A percentile compares a stretch with the other conserved stretches of the same genome.
phyloP scores from a whole-genome alignment of 371 early-diverging fungal genomes.

The Mucor sp. region DNA sequence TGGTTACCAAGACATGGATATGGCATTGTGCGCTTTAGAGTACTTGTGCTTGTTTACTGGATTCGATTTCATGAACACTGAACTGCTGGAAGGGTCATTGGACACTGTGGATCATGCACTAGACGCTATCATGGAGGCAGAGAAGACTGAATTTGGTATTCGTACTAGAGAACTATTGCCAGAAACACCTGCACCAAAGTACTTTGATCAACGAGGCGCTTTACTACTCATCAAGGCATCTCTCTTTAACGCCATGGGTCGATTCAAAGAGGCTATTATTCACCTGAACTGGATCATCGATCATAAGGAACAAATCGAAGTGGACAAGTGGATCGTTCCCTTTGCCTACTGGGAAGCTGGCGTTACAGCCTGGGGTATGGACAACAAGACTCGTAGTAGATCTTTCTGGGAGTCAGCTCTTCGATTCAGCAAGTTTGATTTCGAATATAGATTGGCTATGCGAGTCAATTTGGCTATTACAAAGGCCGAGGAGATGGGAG shows the following conservation, averaged over 20 bases:
- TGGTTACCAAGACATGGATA: slow-evolving; percentile 57
- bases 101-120: slow-evolving; percentile 43
- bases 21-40: slow-evolving; percentile 59
- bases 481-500: slow-evolving; percentile 43
- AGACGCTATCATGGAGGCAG: slow-evolving; percentile 38
- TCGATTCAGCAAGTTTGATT: slow-evolving; percentile 47
- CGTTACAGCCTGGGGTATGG: slow-evolving; percentile 50
- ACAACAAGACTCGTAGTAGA: slow-evolving; percentile 40
- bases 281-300: slow-evolving; percentile 66
- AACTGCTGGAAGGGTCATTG: slow-evolving; percentile 40
- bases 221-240: slow-evolving; percentile 45
- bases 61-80: slow-evolving; percentile 58
- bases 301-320: slow-evolving; percentile 46
- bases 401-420: slow-evolving; percentile 48
- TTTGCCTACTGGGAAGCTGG: slow-evolving; percentile 64
- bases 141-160: slow-evolving; percentile 47
- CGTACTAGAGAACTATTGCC: slow-evolving; percentile 48
- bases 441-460: slow-evolving; percentile 50
- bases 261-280: slow-evolving; percentile 41
- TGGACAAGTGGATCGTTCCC: slow-evolving; percentile 63
- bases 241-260: slow-evolving; percentile 42
- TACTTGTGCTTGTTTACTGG: slow-evolving; percentile 61
- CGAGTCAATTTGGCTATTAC: slow-evolving; percentile 47
- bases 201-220: slow-evolving; percentile 49
- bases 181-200: slow-evolving; percentile 46